Evolutionary conservation across 2,329 filamentous ascomycete species (phyloP).

Genomic region (Aureobasidium sp.): DNA sequence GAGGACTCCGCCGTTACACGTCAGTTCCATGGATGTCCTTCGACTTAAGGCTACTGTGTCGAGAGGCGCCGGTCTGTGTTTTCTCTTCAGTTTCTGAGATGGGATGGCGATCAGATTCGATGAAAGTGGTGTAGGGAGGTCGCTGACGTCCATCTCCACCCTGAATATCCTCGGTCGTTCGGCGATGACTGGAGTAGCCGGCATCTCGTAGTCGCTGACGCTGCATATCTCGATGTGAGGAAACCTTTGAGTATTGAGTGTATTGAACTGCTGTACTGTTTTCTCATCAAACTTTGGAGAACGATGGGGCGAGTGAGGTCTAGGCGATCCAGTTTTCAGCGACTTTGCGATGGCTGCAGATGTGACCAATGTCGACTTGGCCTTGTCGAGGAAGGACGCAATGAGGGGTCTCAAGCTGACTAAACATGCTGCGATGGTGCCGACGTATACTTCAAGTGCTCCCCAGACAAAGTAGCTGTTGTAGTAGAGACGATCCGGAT

Average conservation of each 20-base stretch:
- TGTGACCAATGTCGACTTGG: conserved; percentile 17
- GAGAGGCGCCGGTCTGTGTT: conserved; percentile 7
- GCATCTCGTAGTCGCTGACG: conserved; percentile 2
- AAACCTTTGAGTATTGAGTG: conserved; percentile 5
- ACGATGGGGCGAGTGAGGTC: neutral
- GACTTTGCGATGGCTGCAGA: neutral
- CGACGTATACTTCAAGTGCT: conserved; percentile 39
- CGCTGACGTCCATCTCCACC: neutral
- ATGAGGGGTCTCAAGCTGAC: conserved; percentile 38
- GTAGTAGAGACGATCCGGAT: conserved; percentile 31
- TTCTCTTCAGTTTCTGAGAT: neutral
- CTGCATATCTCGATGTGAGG: neutral
- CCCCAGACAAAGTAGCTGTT: conserved; percentile 40
- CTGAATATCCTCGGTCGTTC: neutral
- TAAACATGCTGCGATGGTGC: conserved; percentile 38
- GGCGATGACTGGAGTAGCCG: neutral
- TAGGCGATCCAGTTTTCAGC: neutral
- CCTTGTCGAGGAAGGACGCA: conserved; percentile 29
- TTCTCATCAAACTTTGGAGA: conserved; percentile 1
- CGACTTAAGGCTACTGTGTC: neutral
- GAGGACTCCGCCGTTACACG: neutral
- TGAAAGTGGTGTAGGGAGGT: neutral
- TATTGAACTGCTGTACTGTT: neutral
- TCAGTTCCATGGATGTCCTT: neutral
- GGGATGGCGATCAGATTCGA: neutral